phyloP scores from a whole-genome alignment of 139 green algal genomes.

The Klebsormidium nitens region DNA sequence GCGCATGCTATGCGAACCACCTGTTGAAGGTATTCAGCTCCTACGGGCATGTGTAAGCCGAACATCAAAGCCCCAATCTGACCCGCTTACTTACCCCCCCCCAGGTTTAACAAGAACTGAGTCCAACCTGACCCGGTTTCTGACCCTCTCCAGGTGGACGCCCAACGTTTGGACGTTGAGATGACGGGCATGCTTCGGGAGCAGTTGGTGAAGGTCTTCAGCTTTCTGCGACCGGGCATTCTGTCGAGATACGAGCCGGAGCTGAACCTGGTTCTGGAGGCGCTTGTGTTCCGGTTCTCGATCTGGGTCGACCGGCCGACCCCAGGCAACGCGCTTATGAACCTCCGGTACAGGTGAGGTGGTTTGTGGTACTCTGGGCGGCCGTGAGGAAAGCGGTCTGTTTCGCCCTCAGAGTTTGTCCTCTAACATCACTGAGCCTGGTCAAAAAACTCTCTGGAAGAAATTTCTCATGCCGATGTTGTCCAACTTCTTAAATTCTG shows the following conservation, averaged over 20 bases:
- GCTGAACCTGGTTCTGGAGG: slow-evolving; percentile 22
- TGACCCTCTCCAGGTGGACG: slow-evolving; percentile 77
- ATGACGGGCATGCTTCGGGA: slow-evolving; percentile 69
- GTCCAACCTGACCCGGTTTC: too few relatives aligned
- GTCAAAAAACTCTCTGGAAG: too few relatives aligned
- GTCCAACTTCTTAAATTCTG: too few relatives aligned
- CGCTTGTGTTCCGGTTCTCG: slow-evolving; percentile 32
- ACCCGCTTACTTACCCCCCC: too few relatives aligned
- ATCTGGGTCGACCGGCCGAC: slow-evolving; percentile 50
- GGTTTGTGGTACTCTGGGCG: too few relatives aligned
- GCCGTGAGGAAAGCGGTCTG: too few relatives aligned
- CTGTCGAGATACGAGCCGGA: slow-evolving; percentile 23
- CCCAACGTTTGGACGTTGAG: slow-evolving; percentile 69
- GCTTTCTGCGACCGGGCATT: slow-evolving; percentile 16
- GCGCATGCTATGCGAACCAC: slow-evolving; percentile 72
- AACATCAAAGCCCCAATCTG: too few relatives aligned
- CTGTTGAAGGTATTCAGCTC: slow-evolving; percentile 58
- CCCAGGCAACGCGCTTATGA: slow-evolving; percentile 79
- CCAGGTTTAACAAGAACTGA: too few relatives aligned
- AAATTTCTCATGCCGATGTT: too few relatives aligned
- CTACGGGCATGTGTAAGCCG: too few relatives aligned
- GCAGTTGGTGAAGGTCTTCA: slow-evolving; percentile 66
- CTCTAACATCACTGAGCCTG: too few relatives aligned
- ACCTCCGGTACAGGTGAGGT: slow-evolving; percentile 76
- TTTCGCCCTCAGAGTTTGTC: too few relatives aligned